Evolutionary conservation across 139 green algal species (phyloP).

Genomic region (Dunaliella primolecta): DNA sequence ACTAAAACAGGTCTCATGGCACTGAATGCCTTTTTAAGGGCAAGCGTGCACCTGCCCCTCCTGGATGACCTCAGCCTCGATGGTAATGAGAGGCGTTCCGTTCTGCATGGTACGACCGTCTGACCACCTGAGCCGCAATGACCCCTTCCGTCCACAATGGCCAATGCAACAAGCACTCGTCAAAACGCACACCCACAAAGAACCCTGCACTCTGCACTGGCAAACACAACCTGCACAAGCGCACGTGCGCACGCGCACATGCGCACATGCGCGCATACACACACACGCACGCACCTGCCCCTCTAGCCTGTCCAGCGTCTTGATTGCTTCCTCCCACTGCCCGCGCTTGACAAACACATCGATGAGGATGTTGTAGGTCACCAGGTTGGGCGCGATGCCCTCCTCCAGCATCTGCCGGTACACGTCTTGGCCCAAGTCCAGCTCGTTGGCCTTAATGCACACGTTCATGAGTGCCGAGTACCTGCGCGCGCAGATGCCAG

Average conservation of each 20-base stretch:
- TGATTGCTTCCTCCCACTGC: constrained; percentile 55
- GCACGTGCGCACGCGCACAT: not conserved
- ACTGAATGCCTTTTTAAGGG: no score
- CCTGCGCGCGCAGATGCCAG: not conserved
- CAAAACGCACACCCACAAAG: no score
- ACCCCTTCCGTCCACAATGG: no score
- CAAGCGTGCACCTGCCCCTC: no score
- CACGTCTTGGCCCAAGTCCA: constrained; percentile 64
- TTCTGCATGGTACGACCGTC: no score
- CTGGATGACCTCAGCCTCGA: no score
- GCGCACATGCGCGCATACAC: not conserved
- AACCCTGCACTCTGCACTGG: no score
- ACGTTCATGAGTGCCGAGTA: constrained; percentile 81
- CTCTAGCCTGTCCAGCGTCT: constrained; percentile 67
- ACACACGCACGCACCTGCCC: constrained; percentile 43
- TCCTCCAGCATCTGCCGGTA: constrained; percentile 67
- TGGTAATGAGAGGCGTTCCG: no score
- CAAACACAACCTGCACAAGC: no score
- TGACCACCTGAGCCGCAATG: no score
- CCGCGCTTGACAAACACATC: constrained; percentile 61
- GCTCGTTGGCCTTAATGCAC: constrained; percentile 73
- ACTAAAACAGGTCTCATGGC: no score
- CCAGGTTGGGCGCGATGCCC: constrained; percentile 58
- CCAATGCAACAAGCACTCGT: no score
- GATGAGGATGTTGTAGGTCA: constrained; percentile 81